Conservation (phyloP, 2,329 filamentous ascomycete genomes). For the Aaosphaeria pasadenensis region DNA sequence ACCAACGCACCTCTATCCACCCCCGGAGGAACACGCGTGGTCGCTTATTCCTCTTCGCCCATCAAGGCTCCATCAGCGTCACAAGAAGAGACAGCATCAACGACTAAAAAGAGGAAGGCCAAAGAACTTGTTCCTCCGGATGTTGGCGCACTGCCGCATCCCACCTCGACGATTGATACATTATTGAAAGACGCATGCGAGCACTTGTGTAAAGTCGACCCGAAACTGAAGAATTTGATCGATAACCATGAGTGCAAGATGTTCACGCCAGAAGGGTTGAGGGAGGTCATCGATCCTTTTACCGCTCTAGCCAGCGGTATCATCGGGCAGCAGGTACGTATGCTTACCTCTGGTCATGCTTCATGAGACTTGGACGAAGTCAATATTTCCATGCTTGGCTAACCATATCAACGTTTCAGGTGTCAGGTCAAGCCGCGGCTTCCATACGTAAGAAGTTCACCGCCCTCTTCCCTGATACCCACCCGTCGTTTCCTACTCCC, state of each 20-base stretch:
- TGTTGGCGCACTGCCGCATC: conserved; percentile 19
- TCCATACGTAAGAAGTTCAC: conserved; percentile 88
- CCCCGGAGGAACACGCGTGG: conserved; percentile 33
- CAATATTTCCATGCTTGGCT: neutral
- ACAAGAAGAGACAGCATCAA: conserved; percentile 8
- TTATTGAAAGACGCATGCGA: conserved; percentile 72
- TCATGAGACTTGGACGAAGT: neutral
- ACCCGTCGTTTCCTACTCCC: conserved; percentile 66
- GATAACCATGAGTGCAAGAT: conserved; percentile 72
- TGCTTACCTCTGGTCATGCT: neutral
- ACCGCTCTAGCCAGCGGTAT: conserved; percentile 79
- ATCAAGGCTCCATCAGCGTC: conserved; percentile 16
- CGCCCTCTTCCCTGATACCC: conserved; percentile 46
- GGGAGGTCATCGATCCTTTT: conserved; percentile 85
- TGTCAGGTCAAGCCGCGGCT: conserved; percentile 85
- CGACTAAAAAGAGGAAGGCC: conserved; percentile 45
- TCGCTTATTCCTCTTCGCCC: conserved; percentile 40
- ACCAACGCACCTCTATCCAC: conserved; percentile 73
- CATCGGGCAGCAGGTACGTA: conserved; percentile 75
- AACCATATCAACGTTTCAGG: conserved; percentile 34
- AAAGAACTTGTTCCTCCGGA: conserved; percentile 37
- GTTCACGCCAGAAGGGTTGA: conserved; percentile 79
- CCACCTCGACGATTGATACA: conserved; percentile 63
- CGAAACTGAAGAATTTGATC: conserved; percentile 68
- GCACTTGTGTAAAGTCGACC: conserved; percentile 71